Percentiles rank a stretch among this genome's conserved stretches.
Conservation (phyloP, 1,139 yeast species). For the Yamadazyma membranifaciens region DNA sequence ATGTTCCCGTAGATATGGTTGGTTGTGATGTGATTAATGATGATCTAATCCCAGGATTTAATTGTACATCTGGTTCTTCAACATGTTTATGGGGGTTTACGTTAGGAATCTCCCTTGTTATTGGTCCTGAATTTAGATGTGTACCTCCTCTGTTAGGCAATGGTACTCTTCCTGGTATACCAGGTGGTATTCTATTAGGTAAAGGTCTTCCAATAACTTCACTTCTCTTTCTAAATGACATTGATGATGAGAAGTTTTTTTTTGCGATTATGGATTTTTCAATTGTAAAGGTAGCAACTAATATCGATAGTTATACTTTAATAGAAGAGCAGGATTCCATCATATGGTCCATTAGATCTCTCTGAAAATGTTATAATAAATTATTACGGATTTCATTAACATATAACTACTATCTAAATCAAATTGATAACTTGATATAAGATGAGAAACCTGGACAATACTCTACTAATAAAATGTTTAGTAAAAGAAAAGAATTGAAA, state of each 20-base stretch:
- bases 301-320: no score
- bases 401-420: no score
- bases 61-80: conserved; percentile 4
- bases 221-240: conserved; percentile 74
- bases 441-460: no score
- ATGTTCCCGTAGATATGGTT: conserved; percentile 73
- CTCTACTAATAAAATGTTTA: no score
- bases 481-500: no score
- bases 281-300: no score
- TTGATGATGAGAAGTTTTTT: conserved; percentile 16
- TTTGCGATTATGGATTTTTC: background rate
- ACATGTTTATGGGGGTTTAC: background rate
- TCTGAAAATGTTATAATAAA: no score
- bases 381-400: no score
- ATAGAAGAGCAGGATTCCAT: no score
- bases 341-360: no score
- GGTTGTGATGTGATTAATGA: conserved; percentile 75
- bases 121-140: conserved; percentile 11
- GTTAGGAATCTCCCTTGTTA: background rate
- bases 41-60: conserved; percentile 42
- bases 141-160: conserved; percentile 9
- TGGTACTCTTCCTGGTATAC: conserved; percentile 10
- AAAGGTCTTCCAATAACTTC: conserved; percentile 42
- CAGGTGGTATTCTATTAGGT: conserved; percentile 15
- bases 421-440: no score